A percentile compares a stretch with the other conserved stretches of the same genome.
Evolutionary conservation across 805 yeast species (phyloP).

Genomic region (Pichia cabralensis): DNA sequence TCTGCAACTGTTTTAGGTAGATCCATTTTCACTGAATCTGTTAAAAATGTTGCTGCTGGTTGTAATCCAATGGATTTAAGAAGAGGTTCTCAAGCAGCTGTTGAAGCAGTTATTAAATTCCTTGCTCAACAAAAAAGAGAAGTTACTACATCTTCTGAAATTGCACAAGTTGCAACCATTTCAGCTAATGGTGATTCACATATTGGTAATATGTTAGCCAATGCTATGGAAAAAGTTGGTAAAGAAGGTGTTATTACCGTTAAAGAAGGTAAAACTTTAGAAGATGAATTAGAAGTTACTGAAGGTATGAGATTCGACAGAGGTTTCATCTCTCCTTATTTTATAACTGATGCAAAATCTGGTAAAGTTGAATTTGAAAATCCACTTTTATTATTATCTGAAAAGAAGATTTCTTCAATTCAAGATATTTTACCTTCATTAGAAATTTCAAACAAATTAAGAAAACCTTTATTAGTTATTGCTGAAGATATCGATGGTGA

Average conservation of each 20-base stretch:
- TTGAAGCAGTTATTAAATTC: conserved; percentile 80
- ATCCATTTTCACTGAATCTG: conserved; percentile 89
- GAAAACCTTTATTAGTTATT: conserved; percentile 86
- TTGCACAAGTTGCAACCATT: conserved; percentile 96
- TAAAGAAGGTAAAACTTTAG: conserved; percentile 93
- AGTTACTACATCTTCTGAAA: conserved; percentile 87
- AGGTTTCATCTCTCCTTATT: conserved; percentile 94
- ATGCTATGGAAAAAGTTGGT: conserved; percentile 98
- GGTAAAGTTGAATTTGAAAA: conserved; percentile 94
- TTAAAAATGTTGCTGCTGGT: conserved; percentile 96
- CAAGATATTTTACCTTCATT: conserved; percentile 89
- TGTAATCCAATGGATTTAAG: conserved; percentile 98
- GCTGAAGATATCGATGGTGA: conserved; percentile 98
- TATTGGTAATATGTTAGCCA: conserved; percentile 83
- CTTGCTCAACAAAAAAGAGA: conserved; percentile 82
- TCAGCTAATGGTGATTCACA: conserved; percentile 94
- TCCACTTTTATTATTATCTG: conserved; percentile 80
- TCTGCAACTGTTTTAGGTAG: conserved; percentile 95
- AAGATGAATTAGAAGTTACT: conserved; percentile 91
- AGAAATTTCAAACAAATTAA: conserved; percentile 83
- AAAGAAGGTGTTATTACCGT: conserved; percentile 98
- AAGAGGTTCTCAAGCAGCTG: conserved; percentile 96
- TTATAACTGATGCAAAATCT: conserved; percentile 83
- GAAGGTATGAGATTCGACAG: conserved; percentile 99
- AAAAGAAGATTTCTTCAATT: conserved; percentile 85